Evolutionary conservation across 1,284 basidiomycete species (phyloP), one percentile per base, ranked within the genome.

Genomic region (Irpex lacteus): DNA sequence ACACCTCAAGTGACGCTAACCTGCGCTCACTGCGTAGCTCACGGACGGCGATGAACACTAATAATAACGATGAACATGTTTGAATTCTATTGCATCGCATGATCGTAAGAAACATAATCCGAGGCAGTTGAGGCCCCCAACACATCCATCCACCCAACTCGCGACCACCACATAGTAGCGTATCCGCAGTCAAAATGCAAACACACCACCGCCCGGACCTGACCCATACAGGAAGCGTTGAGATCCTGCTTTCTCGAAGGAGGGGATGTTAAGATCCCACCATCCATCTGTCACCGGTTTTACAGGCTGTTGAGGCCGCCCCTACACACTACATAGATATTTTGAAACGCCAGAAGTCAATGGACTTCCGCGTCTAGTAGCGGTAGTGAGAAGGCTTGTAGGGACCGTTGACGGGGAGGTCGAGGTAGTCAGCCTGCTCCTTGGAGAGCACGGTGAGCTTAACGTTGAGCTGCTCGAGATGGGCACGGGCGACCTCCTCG

Each of bases 401-500:
- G 61, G 97, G 96, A 65, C 97, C 96, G 67, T 86, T 80, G 74
- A 87, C 80, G 68, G 94, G 94, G 68, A 98, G 88, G 80, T 96
- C 96, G 71, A 99, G 89, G 86, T 99, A 99, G 66, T 85, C 83
- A 73, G 95, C 88, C 83, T 99, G 97, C 67, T 84, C 85, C 19
- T 84, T 62, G 61, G 88, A 83, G 72, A 99, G 85, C 70, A 81
- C 83, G 68, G 98, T 98, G 77, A 99, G 87, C 84, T 96, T 96
- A 82, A 98, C 94, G 76, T 93, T 93, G 75, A 98, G 88, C 77
- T 94, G 90, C 64, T 84, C 86, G 65, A 99, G 85, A 80, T 99
- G 97, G 63, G 97, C 94, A 71, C 94, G 91, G 44, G 98, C 97
- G 72, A 98, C 98, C 82, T 99, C 97, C 85, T 99, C 97, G 75